These are phyloP conservation scores for Diplodia mutila DNA, from an alignment of 2,329 filamentous ascomycete species.

Conservation along the genomic window DNA sequence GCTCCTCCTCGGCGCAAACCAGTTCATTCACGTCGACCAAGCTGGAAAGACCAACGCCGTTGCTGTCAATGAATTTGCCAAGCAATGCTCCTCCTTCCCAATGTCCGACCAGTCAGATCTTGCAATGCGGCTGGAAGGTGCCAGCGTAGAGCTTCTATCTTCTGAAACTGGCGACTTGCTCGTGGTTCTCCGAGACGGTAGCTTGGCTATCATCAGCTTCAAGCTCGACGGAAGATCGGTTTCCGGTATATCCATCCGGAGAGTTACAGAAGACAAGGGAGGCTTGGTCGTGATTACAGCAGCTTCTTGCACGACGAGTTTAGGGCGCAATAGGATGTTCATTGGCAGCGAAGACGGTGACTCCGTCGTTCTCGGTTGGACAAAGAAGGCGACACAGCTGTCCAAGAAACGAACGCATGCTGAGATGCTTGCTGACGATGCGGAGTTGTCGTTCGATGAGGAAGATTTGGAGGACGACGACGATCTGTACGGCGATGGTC, in stretches of 20 bases:
- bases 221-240: slow-evolving; percentile 88
- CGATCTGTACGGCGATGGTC: slow-evolving; percentile 65
- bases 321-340: slow-evolving; percentile 75
- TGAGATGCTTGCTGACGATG: slow-evolving; percentile 60
- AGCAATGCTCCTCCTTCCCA: slow-evolving; percentile 78
- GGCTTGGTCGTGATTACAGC: slow-evolving; percentile 64
- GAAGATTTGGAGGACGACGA: slow-evolving; percentile 63
- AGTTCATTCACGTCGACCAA: slow-evolving; percentile 94
- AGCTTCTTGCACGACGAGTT: slow-evolving; percentile 69
- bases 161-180: slow-evolving; percentile 80
- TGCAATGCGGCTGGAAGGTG: slow-evolving; percentile 78
- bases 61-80: slow-evolving; percentile 88
- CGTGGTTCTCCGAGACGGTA: slow-evolving; percentile 77
- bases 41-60: slow-evolving; percentile 91
- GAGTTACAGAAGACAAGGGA: slow-evolving; percentile 65
- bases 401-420: slow-evolving; percentile 67
- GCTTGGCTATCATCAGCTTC: slow-evolving; percentile 76
- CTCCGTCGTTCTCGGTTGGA: slow-evolving; percentile 81
- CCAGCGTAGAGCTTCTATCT: slow-evolving; percentile 75
- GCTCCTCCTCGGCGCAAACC: slow-evolving; percentile 83
- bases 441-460: slow-evolving; percentile 52
- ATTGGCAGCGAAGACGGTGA: slow-evolving; percentile 83
- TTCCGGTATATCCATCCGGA: slow-evolving; percentile 76
- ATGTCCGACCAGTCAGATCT: slow-evolving; percentile 86
- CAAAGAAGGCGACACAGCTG: slow-evolving; percentile 63